Base-by-base conservation (phyloP, 2,329 filamentous ascomycete genomes). In the Graphiopsis chlorocephala region DNA sequence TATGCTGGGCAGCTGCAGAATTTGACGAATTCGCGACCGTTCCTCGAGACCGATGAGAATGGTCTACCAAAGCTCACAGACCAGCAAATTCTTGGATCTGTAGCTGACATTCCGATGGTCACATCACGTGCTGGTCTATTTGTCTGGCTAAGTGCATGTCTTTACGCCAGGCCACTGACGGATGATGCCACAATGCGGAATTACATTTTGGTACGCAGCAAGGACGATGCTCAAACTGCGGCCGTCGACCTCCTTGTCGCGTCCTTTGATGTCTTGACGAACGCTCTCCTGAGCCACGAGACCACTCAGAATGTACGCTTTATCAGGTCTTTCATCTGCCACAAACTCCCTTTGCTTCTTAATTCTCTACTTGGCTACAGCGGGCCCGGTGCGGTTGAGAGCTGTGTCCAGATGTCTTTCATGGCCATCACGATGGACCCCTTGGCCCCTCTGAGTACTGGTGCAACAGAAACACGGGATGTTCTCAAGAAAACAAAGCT, bases 201-300 rank as follows among this genome's bases (percentile, higher is more conserved):
- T 58, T 95, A 93, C 77, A 79, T 98, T 48, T 88, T 92, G 71
- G 92, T 93, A 69, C 86, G 93, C 75, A 97, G 97, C 73, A 89
- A 90, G 85, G 90, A 90, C 45, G 90, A 97, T 71, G 84, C 90
- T 48, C 90, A 94, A 76, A 84, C 86, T 14, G 88, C 92, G 52
- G 87, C 91, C 0, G 87, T 92, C 62, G 93, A 97, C 71, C 82
- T 98, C 1, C 90, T 98, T 48, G 85, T 94, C 11, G 92, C 93
- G 1, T 89, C 93, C 0, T 98, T 99, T 72, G 93, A 98, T 71
- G 85, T 96, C 5, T 82, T 99, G 17, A 91, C 93, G 38, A 96
- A 96, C 72, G 90, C 90, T 5, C 90, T 94, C 68, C 91, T 95
- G 70, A 86, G 90, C 42, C 85, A 82, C 53, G 86, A 89, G 71